Conservation (phyloP, 1,284 basidiomycete genomes). For the Rhodotorula glutinis region DNA sequence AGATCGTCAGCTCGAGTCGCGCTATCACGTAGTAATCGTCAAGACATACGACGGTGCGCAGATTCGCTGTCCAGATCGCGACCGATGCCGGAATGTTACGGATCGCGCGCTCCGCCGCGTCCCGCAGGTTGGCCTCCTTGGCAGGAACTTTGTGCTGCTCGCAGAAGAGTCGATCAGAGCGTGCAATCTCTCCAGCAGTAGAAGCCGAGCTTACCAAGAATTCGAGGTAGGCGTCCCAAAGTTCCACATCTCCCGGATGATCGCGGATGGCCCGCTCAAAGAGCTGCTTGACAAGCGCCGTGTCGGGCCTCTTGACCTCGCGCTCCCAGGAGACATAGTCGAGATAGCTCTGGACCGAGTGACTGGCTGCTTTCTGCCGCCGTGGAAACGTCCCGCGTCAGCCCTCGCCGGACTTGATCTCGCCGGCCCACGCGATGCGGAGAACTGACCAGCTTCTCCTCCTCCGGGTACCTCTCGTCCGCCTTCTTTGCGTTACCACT, state of each 20-base stretch:
- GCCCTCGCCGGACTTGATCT: too few species aligned
- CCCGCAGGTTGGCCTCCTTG: conserved; percentile 11
- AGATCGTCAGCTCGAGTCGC: too few species aligned
- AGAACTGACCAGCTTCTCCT: conserved; percentile 30
- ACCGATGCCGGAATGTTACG: conserved; percentile 67
- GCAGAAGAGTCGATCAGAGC: not conserved
- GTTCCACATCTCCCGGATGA: conserved; percentile 23
- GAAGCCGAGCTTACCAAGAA: conserved; percentile 21
- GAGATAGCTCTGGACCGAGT: conserved; percentile 53
- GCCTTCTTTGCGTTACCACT: conserved; percentile 19
- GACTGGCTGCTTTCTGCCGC: conserved; percentile 11
- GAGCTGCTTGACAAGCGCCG: conserved; percentile 59
- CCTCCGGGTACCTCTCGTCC: conserved; percentile 36
- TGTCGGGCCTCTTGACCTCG: conserved; percentile 61
- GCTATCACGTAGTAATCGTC: too few species aligned
- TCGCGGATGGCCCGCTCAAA: conserved; percentile 68
- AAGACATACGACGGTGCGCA: conserved; percentile 50
- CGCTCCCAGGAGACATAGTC: conserved; percentile 65
- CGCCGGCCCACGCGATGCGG: too few species aligned
- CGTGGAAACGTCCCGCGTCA: too few species aligned
- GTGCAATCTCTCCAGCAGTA: not conserved
- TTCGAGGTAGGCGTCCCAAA: conserved; percentile 35
- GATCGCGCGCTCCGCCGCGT: conserved; percentile 52
- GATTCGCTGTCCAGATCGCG: conserved; percentile 68
- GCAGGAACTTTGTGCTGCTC: conserved; percentile 13